Base-by-base conservation (phyloP, 345 rosid genomes). In the Ceriops decandra region DNA sequence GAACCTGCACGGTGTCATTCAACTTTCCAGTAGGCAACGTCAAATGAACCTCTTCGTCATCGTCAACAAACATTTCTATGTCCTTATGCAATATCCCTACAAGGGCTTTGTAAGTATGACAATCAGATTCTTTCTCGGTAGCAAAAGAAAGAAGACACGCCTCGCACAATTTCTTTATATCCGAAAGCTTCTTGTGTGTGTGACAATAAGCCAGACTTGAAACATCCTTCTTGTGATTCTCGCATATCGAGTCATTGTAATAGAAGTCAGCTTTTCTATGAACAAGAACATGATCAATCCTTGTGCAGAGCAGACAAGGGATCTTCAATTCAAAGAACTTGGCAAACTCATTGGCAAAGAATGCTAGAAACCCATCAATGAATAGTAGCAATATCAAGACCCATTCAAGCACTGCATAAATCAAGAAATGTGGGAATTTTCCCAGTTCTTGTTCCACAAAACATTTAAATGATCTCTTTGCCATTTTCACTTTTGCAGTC, bases 121-220 rank as follows among this genome's bases (percentile, higher is more conserved):
- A 82, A 57, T 86, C 96, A 0, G 95, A 83, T 76, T 88, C 90
- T 77, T 80, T 95, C 72, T 83, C 82, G 0, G 97, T 84, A 0
- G 96, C 96, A n/a, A 91, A 95, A 1, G 97, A 95, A 52, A 91
- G 93, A 66, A 95, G 96, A 70, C 99, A 95, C 10, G 81, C 84
- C 64, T 95, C 99, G 60, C 99, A 91, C 96, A 91, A 85, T 65
- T 79, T 78, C 71, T 81, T 83, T n/a, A 90, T 87, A 68, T 95
- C 87, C 33, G 96, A 88, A 63, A 95, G 88, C 76, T 86, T 88
- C 82, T 81, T 88, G 75, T 95, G 99, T 66, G 80, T 81, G 67
- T 88, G 95, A 52, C 99, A 95, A 75, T 81, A 95, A 0, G 99
- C 97, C 5, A 91, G 87, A 67, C 83, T 75, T 5, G 99, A 88